Evolutionary conservation across 2,329 filamentous ascomycete genomes (phyloP), one percentile per base, ranked within the genome.

Genomic region (Dothideomycetes sp.): DNA sequence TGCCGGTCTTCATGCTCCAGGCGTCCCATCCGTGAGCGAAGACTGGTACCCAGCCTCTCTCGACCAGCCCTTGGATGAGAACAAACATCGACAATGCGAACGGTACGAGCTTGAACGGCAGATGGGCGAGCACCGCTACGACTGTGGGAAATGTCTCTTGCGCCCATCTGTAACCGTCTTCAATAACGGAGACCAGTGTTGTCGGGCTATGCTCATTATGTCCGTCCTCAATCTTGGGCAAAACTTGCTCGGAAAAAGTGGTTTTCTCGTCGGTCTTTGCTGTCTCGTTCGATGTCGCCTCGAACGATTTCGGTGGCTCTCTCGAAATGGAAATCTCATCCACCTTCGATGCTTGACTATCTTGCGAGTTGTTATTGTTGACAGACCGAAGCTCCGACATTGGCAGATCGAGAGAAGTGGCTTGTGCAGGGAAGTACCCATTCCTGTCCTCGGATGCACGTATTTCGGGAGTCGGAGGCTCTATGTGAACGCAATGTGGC

Each of bases 11-110:
- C 8, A 66, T 60, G 0, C 83, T 79, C 80, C 80, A 84, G 37
- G 80, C 74, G 42, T 82, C 72, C 81, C 81, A 85, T 1, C 80
- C 81, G 37, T 81, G 67, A 0, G 80, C 81, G 48, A 85, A 85
- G 0, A 84, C 77, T 0, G 72, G 70, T 0, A 85, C 75, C 81
- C 81, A 85, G 9, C 81, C 81, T 46, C 81, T 84, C 0, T 77
- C 83, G 0, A 82, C 80, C 1, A 86, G 59, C 0, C 72, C 79
- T 52, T 86, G 80, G 0, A 85, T 81, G 0, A 86, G 69, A 8
- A 85, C 69, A 45, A 85, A 85, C 81, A 85, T 85, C 45, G 72
- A 68, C 41, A 86, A 77, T 0, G 80, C 76, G 49, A 85, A 85
- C 0, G 81, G 81, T 0, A 86, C 66, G 0, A 85, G 68, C 0